Conservation (phyloP, 805 yeast genomes). For the Candida boleticola region DNA sequence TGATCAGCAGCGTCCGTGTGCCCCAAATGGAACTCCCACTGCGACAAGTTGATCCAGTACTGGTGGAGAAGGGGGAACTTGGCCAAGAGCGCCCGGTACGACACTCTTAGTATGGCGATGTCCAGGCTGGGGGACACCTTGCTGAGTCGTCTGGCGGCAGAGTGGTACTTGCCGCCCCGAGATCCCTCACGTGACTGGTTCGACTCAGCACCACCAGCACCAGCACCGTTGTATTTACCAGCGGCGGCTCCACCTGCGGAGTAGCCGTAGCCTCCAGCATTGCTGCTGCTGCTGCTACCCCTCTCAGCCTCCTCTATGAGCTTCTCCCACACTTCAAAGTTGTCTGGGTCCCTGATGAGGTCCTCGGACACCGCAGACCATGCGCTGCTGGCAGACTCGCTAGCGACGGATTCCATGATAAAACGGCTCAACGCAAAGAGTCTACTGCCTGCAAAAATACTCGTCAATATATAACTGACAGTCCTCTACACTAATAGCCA, state of each 20-base stretch:
- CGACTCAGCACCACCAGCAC: background rate
- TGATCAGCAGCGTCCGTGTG: constrained; percentile 32
- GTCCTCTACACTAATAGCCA: too few relatives aligned
- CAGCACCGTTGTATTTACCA: too few relatives aligned
- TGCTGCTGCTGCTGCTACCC: constrained; percentile 5
- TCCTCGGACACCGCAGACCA: constrained; percentile 33
- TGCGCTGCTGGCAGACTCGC: constrained; percentile 3
- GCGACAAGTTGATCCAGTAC: constrained; percentile 59
- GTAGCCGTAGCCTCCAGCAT: background rate
- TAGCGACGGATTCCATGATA: background rate
- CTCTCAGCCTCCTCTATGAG: constrained; percentile 30
- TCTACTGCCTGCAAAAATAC: background rate
- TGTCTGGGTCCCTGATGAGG: constrained; percentile 33
- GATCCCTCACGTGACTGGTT: background rate
- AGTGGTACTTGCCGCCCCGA: background rate
- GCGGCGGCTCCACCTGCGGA: constrained; percentile 16
- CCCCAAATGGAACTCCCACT: constrained; percentile 45
- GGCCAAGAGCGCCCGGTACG: constrained; percentile 43
- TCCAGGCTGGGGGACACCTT: background rate
- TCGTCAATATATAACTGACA: too few relatives aligned
- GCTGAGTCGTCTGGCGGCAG: too few relatives aligned
- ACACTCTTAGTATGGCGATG: constrained; percentile 22
- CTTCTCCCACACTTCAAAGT: constrained; percentile 36
- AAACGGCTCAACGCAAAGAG: constrained; percentile 12
- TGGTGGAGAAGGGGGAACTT: constrained; percentile 51